A percentile compares a stretch with the other conserved stretches of the same genome.
These are phyloP conservation scores for Beauveria sp. DNA, from an alignment of 2,329 filamentous ascomycete genomes.

Conservation along the genomic window DNA sequence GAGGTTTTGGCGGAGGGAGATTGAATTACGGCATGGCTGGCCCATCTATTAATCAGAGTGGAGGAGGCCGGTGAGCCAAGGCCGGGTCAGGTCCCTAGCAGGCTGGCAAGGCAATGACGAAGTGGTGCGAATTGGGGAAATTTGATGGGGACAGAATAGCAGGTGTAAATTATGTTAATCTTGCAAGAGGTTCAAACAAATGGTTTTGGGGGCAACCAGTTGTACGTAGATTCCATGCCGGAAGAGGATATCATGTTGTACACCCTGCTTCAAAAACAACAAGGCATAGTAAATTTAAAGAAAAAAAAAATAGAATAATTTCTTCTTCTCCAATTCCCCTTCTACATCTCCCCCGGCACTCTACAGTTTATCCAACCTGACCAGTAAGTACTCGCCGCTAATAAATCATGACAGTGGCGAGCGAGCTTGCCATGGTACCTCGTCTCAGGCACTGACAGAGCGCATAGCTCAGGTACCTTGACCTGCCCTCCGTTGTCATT, in stretches of 20 bases:
- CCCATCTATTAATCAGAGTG: not conserved
- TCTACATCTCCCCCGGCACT: no score
- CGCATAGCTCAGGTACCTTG: not conserved
- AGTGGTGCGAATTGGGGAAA: constrained; percentile 8
- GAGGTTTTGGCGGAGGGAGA: not conserved
- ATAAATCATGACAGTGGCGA: not conserved
- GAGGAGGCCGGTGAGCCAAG: not conserved
- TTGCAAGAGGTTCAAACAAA: not conserved
- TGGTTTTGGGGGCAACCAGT: not conserved
- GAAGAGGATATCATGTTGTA: no score
- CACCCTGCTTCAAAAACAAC: no score
- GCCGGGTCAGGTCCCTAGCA: not conserved
- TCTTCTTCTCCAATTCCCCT: no score
- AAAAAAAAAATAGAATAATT: no score
- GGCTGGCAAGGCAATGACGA: not conserved
- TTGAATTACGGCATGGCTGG: not conserved
- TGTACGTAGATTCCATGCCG: not conserved
- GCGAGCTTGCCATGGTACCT: not conserved
- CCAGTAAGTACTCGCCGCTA: no score
- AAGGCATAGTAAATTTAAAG: no score
- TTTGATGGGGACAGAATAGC: constrained; percentile 1
- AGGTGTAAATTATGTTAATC: not conserved
- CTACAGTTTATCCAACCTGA: no score
- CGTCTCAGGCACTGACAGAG: not conserved
- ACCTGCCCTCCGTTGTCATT: not conserved